A percentile compares a stretch with the other conserved stretches of the same genome.
phyloP scores from a whole-genome alignment of 1,139 yeast genomes.

The Candida glucosophila region DNA sequence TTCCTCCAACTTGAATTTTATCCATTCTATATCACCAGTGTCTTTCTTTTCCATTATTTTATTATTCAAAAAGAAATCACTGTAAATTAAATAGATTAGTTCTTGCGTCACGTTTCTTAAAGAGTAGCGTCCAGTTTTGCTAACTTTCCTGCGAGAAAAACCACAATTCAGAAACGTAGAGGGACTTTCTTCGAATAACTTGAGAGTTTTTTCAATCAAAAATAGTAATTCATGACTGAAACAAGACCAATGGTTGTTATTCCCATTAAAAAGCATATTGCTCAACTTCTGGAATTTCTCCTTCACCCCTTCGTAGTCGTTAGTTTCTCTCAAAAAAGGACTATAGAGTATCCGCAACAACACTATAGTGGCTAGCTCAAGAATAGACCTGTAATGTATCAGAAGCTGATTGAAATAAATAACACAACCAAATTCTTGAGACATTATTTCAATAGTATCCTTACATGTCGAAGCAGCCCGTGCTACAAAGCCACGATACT shows the following conservation, averaged over 20 bases:
- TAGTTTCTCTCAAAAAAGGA: constrained; percentile 22
- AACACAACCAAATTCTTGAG: constrained; percentile 14
- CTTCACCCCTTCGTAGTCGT: constrained; percentile 25
- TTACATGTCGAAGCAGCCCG: constrained; percentile 26
- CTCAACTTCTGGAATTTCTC: constrained; percentile 20
- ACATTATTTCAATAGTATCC: constrained; percentile 16
- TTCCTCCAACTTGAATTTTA: constrained; percentile 18
- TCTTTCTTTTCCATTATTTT: constrained; percentile 5
- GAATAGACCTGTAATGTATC: constrained; percentile 31
- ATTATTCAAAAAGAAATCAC: constrained; percentile 12
- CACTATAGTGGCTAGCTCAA: constrained; percentile 26
- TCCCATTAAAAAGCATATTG: no score
- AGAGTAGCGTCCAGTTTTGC: no score
- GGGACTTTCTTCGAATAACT: no score
- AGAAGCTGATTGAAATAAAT: constrained; percentile 27
- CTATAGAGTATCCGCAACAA: constrained; percentile 28
- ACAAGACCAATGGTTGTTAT: no score
- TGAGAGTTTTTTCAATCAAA: no score
- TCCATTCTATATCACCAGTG: constrained; percentile 17
- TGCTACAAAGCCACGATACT: constrained; percentile 21
- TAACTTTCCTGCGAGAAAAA: no score
- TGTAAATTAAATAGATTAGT: constrained; percentile 33
- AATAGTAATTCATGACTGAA: no score
- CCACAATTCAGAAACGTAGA: no score
- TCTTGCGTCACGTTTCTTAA: no score